Conservation (phyloP, 129 eudicot genomes). For the Pulicaria dysenterica region DNA sequence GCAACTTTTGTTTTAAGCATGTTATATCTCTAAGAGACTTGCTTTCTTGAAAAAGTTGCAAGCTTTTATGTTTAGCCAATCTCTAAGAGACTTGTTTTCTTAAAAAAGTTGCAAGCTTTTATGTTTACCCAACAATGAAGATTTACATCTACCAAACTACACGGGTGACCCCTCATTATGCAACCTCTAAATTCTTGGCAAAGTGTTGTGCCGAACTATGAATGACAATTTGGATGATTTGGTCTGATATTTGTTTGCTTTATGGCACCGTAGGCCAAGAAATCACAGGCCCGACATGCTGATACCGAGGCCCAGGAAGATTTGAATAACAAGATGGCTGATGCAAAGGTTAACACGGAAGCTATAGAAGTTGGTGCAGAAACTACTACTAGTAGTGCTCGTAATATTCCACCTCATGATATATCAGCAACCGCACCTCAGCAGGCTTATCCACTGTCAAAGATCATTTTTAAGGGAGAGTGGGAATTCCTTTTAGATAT, state of each 20-base stretch:
- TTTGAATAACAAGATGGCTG: slow-evolving; percentile 44
- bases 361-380: slow-evolving; percentile 49
- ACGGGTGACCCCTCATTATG: too few species aligned
- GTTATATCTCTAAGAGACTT: neutral
- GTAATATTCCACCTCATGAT: slow-evolving; percentile 82
- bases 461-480: slow-evolving; percentile 71
- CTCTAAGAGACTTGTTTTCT: neutral
- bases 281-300: slow-evolving; percentile 37
- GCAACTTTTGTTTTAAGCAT: neutral
- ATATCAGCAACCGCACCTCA: slow-evolving; percentile 60
- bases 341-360: slow-evolving; percentile 40
- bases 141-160: too few species aligned
- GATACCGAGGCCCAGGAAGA: slow-evolving; percentile 52
- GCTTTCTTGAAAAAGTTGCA: neutral
- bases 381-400: slow-evolving; percentile 37
- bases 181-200: too few species aligned
- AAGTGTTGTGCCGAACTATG: neutral
- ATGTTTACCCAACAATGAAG: neutral
- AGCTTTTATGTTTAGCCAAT: neutral
- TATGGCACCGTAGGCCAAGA: slow-evolving; percentile 41
- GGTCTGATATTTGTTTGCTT: neutral
- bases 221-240: neutral
- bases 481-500: slow-evolving; percentile 69
- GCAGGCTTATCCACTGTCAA: slow-evolving; percentile 75
- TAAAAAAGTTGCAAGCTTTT: neutral